Percentiles rank a stretch among this genome's conserved stretches.
phyloP scores from a whole-genome alignment of 83 land plant species.

The Diphasiastrum complanatum region DNA sequence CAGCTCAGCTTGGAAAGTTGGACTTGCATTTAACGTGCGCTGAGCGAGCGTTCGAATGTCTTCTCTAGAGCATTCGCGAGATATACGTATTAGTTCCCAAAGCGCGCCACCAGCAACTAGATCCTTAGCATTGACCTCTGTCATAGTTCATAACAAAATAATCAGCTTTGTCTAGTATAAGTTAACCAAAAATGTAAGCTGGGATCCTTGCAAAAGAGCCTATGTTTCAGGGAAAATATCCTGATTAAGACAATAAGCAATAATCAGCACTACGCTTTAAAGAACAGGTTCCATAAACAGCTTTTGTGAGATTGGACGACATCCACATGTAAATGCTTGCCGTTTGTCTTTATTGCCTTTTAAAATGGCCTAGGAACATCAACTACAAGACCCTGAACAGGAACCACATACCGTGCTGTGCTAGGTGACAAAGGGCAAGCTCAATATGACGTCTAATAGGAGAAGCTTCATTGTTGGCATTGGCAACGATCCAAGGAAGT shows the following conservation, averaged over 20 bases:
- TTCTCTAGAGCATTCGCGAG: constrained; percentile 58
- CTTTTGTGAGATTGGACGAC: too few relatives aligned
- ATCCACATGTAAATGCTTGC: too few relatives aligned
- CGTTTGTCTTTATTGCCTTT: too few relatives aligned
- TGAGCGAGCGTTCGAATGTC: constrained; percentile 73
- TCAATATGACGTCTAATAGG: constrained; percentile 75
- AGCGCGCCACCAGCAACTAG: constrained; percentile 55
- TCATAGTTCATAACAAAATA: constrained; percentile 3
- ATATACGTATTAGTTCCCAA: constrained; percentile 53
- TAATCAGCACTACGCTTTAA: too few relatives aligned
- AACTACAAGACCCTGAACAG: too few relatives aligned
- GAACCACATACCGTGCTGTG: constrained; percentile 62
- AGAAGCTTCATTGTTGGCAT: constrained; percentile 42
- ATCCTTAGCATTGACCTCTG: constrained; percentile 72
- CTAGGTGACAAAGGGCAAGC: constrained; percentile 87
- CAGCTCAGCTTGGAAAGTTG: constrained; percentile 43
- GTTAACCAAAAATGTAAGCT: too few relatives aligned
- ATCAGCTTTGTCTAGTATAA: too few relatives aligned
- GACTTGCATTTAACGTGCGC: constrained; percentile 47
- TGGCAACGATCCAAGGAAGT: constrained; percentile 66
- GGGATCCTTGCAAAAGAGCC: too few relatives aligned
- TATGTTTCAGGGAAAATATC: too few relatives aligned
- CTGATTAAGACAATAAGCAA: too few relatives aligned
- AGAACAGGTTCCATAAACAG: too few relatives aligned
- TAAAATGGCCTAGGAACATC: too few relatives aligned